phyloP scores from a whole-genome alignment of 75 land plant species.

The Cryptomeria japonica region DNA sequence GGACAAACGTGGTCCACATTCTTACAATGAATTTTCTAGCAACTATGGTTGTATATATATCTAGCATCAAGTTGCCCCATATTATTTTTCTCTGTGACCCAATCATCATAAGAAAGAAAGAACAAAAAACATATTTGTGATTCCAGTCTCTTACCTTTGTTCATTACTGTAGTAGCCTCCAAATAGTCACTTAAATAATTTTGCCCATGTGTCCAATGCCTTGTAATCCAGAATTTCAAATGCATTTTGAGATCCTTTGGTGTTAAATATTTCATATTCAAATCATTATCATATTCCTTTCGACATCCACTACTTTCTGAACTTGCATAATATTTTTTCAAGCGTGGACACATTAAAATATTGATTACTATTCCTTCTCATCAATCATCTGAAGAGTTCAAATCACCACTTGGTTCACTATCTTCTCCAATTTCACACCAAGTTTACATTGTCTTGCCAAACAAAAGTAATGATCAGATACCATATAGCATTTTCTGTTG shows the following conservation, averaged over 20 bases:
- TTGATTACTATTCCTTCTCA: neutral
- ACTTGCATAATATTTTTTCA: neutral
- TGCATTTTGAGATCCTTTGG: neutral
- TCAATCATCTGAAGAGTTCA: too few species aligned
- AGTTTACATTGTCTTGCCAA: neutral
- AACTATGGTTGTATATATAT: too few species aligned
- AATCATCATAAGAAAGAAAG: too few species aligned
- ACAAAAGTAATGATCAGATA: neutral
- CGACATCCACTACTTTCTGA: neutral
- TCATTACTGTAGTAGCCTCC: neutral
- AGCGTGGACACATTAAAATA: neutral
- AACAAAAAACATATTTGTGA: too few species aligned
- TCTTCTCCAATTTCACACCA: neutral
- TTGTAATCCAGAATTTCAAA: neutral
- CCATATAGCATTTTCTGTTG: too few species aligned
- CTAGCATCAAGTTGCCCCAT: too few species aligned
- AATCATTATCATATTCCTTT: neutral
- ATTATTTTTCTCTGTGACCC: too few species aligned
- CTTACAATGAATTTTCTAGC: too few species aligned
- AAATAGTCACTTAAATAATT: too few species aligned
- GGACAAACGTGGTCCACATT: too few species aligned
- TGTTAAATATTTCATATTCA: neutral
- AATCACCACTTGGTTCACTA: neutral
- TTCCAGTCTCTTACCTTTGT: neutral
- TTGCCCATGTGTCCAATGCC: neutral